A percentile compares a stretch with the other conserved stretches of the same genome.
Conservation (phyloP, 2,329 filamentous ascomycete genomes). For the Thermoascus crustaceus region DNA sequence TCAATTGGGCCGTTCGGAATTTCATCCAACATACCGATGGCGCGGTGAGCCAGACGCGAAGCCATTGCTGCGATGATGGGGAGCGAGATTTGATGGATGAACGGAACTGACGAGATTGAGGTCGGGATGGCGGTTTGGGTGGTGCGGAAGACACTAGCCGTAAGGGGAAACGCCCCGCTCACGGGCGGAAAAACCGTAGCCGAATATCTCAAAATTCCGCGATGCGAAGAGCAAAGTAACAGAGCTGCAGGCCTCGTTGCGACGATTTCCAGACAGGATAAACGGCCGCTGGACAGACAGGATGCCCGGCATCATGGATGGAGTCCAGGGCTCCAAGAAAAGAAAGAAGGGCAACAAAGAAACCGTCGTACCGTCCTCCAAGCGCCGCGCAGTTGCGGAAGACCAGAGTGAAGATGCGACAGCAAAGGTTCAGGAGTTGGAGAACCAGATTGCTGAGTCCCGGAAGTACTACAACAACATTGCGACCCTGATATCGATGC, state of each 20-base stretch:
- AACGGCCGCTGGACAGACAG: slow-evolving; percentile 14
- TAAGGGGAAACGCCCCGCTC: slow-evolving; percentile 16
- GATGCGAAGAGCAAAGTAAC: slow-evolving; percentile 6
- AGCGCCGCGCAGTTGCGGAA: slow-evolving; percentile 39
- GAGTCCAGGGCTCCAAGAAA: slow-evolving; percentile 27
- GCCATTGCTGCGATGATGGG: slow-evolving; percentile 73
- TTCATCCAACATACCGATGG: slow-evolving; percentile 65
- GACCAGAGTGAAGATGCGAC: slow-evolving; percentile 47
- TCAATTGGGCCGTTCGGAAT: slow-evolving; percentile 13
- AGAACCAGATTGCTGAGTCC: slow-evolving; percentile 74
- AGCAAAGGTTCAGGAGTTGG: slow-evolving; percentile 63
- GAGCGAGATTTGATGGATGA: slow-evolving; percentile 39
- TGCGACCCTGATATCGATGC: slow-evolving; percentile 57
- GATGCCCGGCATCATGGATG: slow-evolving; percentile 22
- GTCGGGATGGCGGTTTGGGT: slow-evolving; percentile 32
- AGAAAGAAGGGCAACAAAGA: slow-evolving; percentile 30
- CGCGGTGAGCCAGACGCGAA: slow-evolving; percentile 92
- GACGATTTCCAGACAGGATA: too few relatives aligned
- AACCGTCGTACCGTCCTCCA: slow-evolving; percentile 30
- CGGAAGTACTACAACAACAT: slow-evolving; percentile 92
- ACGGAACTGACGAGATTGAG: slow-evolving; percentile 33
- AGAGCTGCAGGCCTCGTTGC: neutral
- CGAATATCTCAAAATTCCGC: slow-evolving; percentile 20
- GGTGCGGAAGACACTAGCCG: slow-evolving; percentile 29
- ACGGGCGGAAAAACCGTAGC: slow-evolving; percentile 28